phyloP scores from a whole-genome alignment of 75 land plant genomes.

The Ceratopteris richardii region DNA sequence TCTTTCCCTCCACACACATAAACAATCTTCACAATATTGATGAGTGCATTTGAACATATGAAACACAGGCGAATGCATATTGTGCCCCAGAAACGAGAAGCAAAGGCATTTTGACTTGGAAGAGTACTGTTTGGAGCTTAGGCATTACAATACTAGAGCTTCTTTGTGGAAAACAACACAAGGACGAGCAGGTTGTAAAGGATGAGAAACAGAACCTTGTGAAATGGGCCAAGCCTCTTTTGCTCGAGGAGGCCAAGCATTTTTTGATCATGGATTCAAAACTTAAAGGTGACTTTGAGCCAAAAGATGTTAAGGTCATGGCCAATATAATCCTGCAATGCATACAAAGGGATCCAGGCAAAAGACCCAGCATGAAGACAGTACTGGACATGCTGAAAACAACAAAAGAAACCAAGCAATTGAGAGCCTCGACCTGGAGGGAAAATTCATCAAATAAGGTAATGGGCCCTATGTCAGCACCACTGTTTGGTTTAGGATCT shows the following conservation, averaged over 20 bases:
- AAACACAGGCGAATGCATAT: constrained; percentile 12
- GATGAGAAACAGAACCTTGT: constrained; percentile 31
- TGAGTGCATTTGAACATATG: no score
- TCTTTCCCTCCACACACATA: no score
- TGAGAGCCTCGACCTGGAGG: no score
- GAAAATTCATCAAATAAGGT: no score
- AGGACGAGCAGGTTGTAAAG: background rate
- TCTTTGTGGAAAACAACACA: constrained; percentile 25
- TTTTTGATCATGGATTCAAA: constrained; percentile 18
- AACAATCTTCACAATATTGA: no score
- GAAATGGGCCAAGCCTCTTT: constrained; percentile 22
- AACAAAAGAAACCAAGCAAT: constrained; percentile 29
- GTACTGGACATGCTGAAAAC: constrained; percentile 19
- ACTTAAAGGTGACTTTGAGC: constrained; percentile 11
- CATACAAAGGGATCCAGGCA: constrained; percentile 16
- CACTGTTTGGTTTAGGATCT: no score
- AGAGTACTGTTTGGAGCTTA: constrained; percentile 49
- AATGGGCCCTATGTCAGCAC: no score
- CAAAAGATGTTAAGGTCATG: constrained; percentile 11
- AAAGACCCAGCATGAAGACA: constrained; percentile 25
- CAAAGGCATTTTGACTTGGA: constrained; percentile 6
- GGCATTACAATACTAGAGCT: constrained; percentile 36
- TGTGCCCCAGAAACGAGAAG: constrained; percentile 32
- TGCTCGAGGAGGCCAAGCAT: constrained; percentile 22
- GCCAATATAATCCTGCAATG: constrained; percentile 25